Base-by-base conservation (phyloP, 495 filamentous ascomycete species). In the Aspergillus avenaceus region DNA sequence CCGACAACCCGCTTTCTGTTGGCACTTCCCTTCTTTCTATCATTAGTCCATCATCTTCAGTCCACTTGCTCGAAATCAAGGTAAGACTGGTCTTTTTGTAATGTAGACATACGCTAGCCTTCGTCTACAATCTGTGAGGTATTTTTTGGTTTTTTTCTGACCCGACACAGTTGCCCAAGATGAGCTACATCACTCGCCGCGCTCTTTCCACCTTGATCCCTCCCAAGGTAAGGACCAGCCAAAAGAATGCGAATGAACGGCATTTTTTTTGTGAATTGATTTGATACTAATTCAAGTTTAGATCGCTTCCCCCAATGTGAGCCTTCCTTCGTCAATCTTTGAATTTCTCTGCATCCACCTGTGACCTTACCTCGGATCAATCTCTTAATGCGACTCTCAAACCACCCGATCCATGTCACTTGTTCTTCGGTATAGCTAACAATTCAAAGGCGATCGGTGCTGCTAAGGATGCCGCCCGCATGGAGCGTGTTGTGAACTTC, bases 151-250 rank as follows among this genome's bases (percentile, higher is more conserved):
- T n/a, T n/a, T n/a, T 59, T 53, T 58, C 63, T 73, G 54, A 73
- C 59, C 24, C 31, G 41, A 25, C 36, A 24, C 25, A 69, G 63
- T 59, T 70, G 66, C 64, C 67, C 81, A 86, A 75, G 71, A 97
- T 96, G 92, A 96, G 90, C 76, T 90, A 81, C 83, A 82, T 93
- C 62, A 78, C 81, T 61, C 86, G 86, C 71, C 83, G 92, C 71
- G 86, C 81, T 80, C 86, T 99, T 65, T 97, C 95, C 64, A 96
- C 95, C 79, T 81, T 99, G 67, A 95, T 99, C 70, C 93, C 93
- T 59, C 93, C 93, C 59, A 97, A 97, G 87, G 91, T 92, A 82
- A 55, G 81, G 59, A 50, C 46, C 32, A 38, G 53, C 44, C 48
- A 40, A 36, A 44, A 42, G 45, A 19, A 29, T 29, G 21, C 32